Conservation (phyloP, 352 stramenopile species). For the Pythium vanterpoolii region DNA sequence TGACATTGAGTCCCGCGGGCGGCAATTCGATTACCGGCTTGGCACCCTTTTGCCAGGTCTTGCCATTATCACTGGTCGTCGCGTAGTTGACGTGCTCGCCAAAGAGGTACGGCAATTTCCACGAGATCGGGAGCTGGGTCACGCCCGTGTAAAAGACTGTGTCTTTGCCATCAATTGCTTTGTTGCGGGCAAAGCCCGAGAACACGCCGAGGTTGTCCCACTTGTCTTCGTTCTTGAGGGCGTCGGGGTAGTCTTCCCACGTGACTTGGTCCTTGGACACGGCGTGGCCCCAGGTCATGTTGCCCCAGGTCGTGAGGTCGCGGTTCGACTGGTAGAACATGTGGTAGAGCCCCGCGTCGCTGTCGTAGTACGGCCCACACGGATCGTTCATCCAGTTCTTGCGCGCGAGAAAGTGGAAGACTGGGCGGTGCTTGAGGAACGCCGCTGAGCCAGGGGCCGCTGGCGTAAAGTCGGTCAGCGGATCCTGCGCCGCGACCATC, state of each 20-base stretch:
- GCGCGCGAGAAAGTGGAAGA: conserved; percentile 58
- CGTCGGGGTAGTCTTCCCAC: conserved; percentile 64
- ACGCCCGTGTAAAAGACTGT: conserved; percentile 69
- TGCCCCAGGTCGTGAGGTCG: conserved; percentile 52
- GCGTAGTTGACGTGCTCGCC: conserved; percentile 69
- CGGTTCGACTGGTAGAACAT: conserved; percentile 82
- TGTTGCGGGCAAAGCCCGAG: conserved; percentile 58
- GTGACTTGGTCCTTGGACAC: conserved; percentile 69
- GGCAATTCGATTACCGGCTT: conserved; percentile 47
- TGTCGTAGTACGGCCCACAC: conserved; percentile 71
- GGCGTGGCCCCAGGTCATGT: conserved; percentile 79
- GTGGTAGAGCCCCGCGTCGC: conserved; percentile 58
- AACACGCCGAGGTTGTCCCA: conserved; percentile 78
- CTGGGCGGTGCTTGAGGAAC: conserved; percentile 56
- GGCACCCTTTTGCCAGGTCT: conserved; percentile 57
- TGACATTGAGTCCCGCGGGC: conserved; percentile 49
- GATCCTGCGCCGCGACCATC: background rate
- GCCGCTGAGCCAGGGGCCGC: conserved; percentile 31
- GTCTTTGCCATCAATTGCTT: conserved; percentile 58
- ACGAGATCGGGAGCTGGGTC: conserved; percentile 43
- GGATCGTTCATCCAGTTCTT: conserved; percentile 87
- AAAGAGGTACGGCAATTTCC: conserved; percentile 50
- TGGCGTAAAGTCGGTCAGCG: conserved; percentile 23
- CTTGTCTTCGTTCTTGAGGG: conserved; percentile 49
- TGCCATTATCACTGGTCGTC: conserved; percentile 49